Conservation (phyloP, 768 basidiomycete genomes). For the Pulveroboletus sp. region DNA sequence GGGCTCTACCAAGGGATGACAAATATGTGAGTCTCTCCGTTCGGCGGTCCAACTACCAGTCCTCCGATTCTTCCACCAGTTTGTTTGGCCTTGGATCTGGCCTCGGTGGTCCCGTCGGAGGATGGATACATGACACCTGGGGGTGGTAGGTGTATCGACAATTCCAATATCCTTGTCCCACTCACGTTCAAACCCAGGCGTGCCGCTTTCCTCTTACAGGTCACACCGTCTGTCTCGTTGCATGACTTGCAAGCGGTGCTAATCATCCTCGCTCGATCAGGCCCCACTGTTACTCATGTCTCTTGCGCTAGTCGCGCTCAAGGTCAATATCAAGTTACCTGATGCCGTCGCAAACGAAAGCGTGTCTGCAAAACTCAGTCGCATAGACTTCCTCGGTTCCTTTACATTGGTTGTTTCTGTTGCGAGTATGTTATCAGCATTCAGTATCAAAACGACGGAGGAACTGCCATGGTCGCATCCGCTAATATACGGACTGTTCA, state of each 20-base stretch:
- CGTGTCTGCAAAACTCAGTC: constrained; percentile 58
- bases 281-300: constrained; percentile 74
- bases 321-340: constrained; percentile 77
- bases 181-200: constrained; percentile 49
- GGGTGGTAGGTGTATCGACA: constrained; percentile 60
- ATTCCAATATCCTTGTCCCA: neutral
- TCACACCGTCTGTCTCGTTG: constrained; percentile 30
- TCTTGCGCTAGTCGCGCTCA: constrained; percentile 61
- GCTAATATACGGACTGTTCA: constrained; percentile 61
- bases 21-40: constrained; percentile 58
- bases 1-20: constrained; percentile 91
- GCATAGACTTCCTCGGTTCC: constrained; percentile 84
- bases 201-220: constrained; percentile 82
- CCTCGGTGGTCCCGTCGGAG: constrained; percentile 74
- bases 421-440: constrained; percentile 68
- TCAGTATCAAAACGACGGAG: constrained; percentile 74
- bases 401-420: constrained; percentile 70
- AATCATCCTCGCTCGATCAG: constrained; percentile 35
- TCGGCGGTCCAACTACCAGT: constrained; percentile 2
- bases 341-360: constrained; percentile 56
- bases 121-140: constrained; percentile 79
- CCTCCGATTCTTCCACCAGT: constrained; percentile 35
- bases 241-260: constrained; percentile 1
- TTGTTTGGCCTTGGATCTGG: constrained; percentile 81
- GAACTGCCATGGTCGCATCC: constrained; percentile 74